Evolutionary conservation across 352 stramenopile genomes (phyloP), one percentile per base, ranked within the genome.

Genomic region (Phytophthora palmivora): DNA sequence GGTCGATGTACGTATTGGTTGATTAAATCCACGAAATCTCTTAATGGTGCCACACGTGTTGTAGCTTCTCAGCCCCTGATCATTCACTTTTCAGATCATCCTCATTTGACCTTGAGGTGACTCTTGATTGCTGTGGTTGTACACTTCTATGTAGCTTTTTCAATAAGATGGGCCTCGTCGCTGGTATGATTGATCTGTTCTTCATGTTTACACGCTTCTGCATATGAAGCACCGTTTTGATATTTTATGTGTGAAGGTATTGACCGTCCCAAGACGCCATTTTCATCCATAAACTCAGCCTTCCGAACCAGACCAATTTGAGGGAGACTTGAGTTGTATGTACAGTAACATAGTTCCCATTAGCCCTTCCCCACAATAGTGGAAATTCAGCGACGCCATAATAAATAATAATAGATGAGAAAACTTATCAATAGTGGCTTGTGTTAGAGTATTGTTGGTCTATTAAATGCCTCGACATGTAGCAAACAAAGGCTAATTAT

Each of bases 221-320:
- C 69, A 12, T 77, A 72, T n/a, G 63, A 72, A 19, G 71, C 50
- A 24, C 72, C 74, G 12, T 67, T 63, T 21, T 75, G 43, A 33
- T 58, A 83, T 70, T 14, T 66, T 67, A 6, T 45, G 61, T 5
- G 69, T 75, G 15, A 76, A 57, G 11, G 45, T 22, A 39, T 62
- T 1, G 72, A 82, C 48, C 79, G 77, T 24, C 76, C 71, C 10
- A 78, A 56, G 19, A 80, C 70, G 22, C 79, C 76, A 49, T 87
- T 36, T n/a, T 58, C 33, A 46, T 84, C 74, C 6, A 85, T 56
- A 44, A 64, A 88, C 51, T 83, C 76, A 12, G 62, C 64, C 8
- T 72, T 66, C 0, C 58, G 62, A 9, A 84, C 72, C 12, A 87
- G 24, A 0, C 77, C 78, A 26, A 28, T 46, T 21, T 12, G 46